Evolutionary conservation across 2,329 filamentous ascomycete species (phyloP), one percentile per base, ranked within the genome.

Genomic region (Hypoxylon sp.): DNA sequence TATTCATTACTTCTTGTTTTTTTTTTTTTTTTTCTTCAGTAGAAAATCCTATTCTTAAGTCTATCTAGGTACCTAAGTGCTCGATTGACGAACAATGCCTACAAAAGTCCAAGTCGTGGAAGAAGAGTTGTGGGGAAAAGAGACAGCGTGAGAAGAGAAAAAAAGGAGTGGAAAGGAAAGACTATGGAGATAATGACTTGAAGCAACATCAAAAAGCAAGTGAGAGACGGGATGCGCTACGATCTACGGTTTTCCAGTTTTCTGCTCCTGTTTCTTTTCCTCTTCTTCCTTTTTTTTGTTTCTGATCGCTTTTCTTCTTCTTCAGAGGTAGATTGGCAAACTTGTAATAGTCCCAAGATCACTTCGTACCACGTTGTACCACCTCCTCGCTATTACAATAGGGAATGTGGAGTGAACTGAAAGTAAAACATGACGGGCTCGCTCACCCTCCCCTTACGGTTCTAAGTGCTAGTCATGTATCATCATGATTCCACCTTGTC

Each of bases 401-500:
- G 52, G 41, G 52, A 64, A 62, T 20, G 51, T 51, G 53, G 58
- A 56, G 52, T 56, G 51, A 55, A 53, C 41, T 58, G 49, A 59
- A 58, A 58, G 55, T 21, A 41, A 58, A 57, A 60, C 31, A 58
- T 20, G 42, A 55, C 33, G 48, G 47, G 38, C 29, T 47, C 29
- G 18, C 45, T 43, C 40, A 31, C 21, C 46, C 50, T 35, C 41
- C 20, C 43, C 38, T 40, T 26, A 35, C 43, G 31, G 46, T 26
- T 29, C 9, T 47, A 23, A 54, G 55, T 35, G 35, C 33, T 49
- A 48, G 43, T 43, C 17, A 43, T 50, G n/a, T n/a, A 21, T 29
- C 42, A 55, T 61, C 48, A 67, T 48, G 60, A 62, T 60, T 64
- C 58, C 37, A 69, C 69, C 46, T 71, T 64, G 31, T 70, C 69